Percentiles rank a stretch among this genome's conserved stretches.
Evolutionary conservation across 768 basidiomycete genomes (phyloP).

Genomic region (Exsudoporus frostii): DNA sequence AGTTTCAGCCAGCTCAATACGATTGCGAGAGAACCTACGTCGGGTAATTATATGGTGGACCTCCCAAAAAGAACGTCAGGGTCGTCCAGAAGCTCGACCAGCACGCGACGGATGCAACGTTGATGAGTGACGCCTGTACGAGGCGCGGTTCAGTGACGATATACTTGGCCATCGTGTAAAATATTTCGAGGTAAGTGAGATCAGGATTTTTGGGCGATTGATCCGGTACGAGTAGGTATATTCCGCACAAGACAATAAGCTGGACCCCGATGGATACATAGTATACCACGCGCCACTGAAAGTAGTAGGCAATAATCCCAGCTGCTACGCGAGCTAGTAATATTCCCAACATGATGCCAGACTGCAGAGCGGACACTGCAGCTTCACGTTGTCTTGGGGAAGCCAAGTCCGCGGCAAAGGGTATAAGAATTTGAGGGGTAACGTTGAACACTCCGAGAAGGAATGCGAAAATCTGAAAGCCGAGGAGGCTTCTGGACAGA

Average conservation of each 20-base stretch:
- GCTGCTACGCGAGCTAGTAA: conserved; percentile 30
- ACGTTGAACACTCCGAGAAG: conserved; percentile 39
- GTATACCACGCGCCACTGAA: conserved; percentile 40
- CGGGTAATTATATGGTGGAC: conserved; percentile 35
- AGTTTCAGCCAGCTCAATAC: neutral
- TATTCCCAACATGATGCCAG: conserved; percentile 26
- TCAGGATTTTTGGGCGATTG: conserved; percentile 36
- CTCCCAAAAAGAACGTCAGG: conserved; percentile 42
- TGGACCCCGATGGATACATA: conserved; percentile 39
- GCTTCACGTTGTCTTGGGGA: conserved; percentile 19
- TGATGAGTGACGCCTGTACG: conserved; percentile 30
- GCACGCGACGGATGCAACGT: conserved; percentile 25
- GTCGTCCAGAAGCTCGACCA: conserved; percentile 36
- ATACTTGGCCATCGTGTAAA: conserved; percentile 39
- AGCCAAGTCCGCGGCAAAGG: conserved; percentile 45
- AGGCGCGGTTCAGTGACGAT: conserved; percentile 41
- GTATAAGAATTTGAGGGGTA: conserved; percentile 37
- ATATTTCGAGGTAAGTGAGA: conserved; percentile 33
- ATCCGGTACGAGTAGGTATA: conserved; percentile 38
- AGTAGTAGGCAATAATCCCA: conserved; percentile 39
- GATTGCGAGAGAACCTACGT: conserved; percentile 19
- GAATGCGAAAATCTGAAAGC: conserved; percentile 36
- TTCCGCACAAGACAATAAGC: conserved; percentile 23
- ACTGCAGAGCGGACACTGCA: conserved; percentile 31
- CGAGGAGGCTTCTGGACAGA: conserved; percentile 29